These are phyloP conservation scores for Peziza echinospora DNA, from an alignment of 495 filamentous ascomycete genomes.

Conservation along the genomic window DNA sequence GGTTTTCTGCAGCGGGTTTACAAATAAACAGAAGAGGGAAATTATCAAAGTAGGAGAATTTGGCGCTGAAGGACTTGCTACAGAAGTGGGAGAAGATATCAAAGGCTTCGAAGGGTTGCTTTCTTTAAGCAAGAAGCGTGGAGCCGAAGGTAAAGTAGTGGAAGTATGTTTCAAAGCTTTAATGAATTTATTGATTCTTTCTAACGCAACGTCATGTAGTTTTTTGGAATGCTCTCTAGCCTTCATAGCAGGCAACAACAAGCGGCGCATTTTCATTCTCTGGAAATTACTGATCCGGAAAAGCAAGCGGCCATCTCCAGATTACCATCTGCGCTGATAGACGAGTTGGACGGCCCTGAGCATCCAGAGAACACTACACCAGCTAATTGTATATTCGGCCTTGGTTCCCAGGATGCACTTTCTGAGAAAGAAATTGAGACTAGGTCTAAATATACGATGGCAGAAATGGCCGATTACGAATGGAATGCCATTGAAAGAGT, in stretches of 20 bases:
- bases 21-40: conserved; percentile 17
- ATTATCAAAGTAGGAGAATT: conserved; percentile 17
- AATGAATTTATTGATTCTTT: neutral
- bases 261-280: no score
- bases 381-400: conserved; percentile 15
- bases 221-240: neutral
- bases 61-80: conserved; percentile 10
- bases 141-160: conserved; percentile 13
- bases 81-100: conserved; percentile 12
- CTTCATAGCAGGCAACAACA: no score
- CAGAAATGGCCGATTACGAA: conserved; percentile 12
- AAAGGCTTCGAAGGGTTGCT: conserved; percentile 13
- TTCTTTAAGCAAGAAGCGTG: conserved; percentile 15
- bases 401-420: neutral
- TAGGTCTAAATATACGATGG: conserved; percentile 17
- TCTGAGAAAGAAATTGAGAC: conserved; percentile 3
- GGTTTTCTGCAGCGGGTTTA: conserved; percentile 16
- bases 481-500: conserved; percentile 15
- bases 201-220: neutral
- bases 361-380: neutral
- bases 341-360: neutral
- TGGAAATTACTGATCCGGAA: neutral
- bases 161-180: conserved; percentile 11
- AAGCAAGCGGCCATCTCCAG: neutral
- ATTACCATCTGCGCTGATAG: neutral